Evolutionary conservation across 768 basidiomycete genomes (phyloP).

Genomic region (Brasilioporus rufonigricans): DNA sequence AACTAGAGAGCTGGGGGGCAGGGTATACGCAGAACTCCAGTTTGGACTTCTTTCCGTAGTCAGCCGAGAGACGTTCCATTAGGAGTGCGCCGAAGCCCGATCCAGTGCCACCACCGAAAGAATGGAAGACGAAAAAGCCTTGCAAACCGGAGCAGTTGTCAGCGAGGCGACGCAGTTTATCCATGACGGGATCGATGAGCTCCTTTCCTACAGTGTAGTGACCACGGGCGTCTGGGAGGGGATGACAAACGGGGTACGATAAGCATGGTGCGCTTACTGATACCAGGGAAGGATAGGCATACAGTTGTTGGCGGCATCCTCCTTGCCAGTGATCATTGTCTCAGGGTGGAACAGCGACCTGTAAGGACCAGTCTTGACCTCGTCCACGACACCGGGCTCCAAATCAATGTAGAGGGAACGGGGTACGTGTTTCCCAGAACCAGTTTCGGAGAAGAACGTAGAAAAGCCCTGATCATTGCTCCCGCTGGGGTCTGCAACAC

Average conservation of each 20-base stretch:
- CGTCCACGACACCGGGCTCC: conserved; percentile 94
- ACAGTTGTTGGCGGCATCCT: conserved; percentile 99
- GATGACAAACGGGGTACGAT: conserved; percentile 12
- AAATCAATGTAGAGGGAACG: conserved; percentile 95
- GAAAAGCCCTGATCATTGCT: conserved; percentile 84
- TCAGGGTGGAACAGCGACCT: conserved; percentile 96
- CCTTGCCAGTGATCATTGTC: conserved; percentile 95
- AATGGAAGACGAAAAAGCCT: conserved; percentile 99
- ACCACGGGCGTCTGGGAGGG: conserved; percentile 82
- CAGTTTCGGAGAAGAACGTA: conserved; percentile 97
- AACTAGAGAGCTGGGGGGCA: conserved; percentile 90
- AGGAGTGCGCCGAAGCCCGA: conserved; percentile 98
- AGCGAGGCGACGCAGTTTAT: conserved; percentile 93
- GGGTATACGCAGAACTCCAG: conserved; percentile 98
- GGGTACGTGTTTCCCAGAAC: conserved; percentile 93
- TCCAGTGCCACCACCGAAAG: conserved; percentile 99
- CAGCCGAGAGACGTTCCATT: conserved; percentile 93
- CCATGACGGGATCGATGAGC: conserved; percentile 94
- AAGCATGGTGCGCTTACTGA: background rate
- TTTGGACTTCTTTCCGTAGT: conserved; percentile 99
- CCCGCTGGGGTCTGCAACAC: conserved; percentile 55
- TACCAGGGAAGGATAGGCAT: conserved; percentile 29
- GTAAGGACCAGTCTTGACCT: conserved; percentile 90
- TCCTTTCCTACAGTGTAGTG: conserved; percentile 99
- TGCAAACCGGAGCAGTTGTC: conserved; percentile 98